A percentile compares a stretch with the other conserved stretches of the same genome.
Conservation (phyloP, 768 basidiomycete genomes). For the Daedaleopsis nitida region DNA sequence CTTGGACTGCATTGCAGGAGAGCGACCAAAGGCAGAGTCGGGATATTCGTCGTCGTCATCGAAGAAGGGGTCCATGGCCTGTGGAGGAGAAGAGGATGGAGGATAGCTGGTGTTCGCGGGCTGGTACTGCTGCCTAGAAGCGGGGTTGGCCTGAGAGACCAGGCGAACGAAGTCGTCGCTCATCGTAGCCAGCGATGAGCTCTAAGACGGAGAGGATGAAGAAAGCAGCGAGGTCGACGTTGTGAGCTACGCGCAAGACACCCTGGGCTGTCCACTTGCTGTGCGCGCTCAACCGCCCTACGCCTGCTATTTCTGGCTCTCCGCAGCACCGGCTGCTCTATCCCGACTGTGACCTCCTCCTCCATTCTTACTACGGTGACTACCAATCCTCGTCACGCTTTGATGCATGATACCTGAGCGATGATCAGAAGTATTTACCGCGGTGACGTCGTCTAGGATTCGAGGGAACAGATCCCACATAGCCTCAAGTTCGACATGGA, state of each 20-base stretch:
- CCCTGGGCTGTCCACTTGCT: not conserved
- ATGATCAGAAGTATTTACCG: too few species aligned
- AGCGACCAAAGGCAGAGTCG: constrained; percentile 65
- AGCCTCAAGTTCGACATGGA: too few species aligned
- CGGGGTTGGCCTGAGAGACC: constrained; percentile 73
- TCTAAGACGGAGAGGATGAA: not conserved
- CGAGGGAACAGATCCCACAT: too few species aligned
- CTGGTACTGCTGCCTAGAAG: constrained; percentile 49
- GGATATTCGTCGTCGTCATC: constrained; percentile 72
- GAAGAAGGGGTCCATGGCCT: constrained; percentile 80
- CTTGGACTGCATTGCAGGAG: constrained; percentile 45
- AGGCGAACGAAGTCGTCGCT: constrained; percentile 75
- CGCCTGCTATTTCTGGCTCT: not conserved
- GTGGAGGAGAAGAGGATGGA: constrained; percentile 42
- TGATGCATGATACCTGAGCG: too few species aligned
- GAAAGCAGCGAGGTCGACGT: constrained; percentile 5
- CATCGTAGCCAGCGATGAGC: constrained; percentile 43
- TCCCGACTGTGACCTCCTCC: too few species aligned
- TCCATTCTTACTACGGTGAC: too few species aligned
- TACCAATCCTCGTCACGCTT: too few species aligned
- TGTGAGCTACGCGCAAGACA: not conserved
- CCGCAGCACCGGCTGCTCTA: too few species aligned
- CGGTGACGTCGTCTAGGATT: too few species aligned
- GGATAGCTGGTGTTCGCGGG: constrained; percentile 61
- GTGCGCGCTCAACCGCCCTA: not conserved